Evolutionary conservation across 1,139 yeast genomes (phyloP), one percentile per base, ranked within the genome.

Genomic region (Candida freyschussii): DNA sequence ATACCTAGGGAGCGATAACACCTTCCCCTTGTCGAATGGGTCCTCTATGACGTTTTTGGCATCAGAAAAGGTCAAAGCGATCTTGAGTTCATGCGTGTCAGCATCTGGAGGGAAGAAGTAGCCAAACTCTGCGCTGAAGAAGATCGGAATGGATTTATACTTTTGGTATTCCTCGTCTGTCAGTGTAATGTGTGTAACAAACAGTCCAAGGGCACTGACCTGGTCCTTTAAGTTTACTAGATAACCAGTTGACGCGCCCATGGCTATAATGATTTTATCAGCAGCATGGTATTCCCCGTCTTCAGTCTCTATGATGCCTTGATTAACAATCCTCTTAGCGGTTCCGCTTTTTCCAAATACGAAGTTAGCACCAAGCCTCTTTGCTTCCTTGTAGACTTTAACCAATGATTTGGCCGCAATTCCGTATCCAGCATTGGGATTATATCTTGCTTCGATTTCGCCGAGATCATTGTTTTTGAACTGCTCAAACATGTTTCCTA

Each of bases 101-200:
- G 56, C 55, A 41, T 69, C 75, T 7, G 71, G 69, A 5, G 69
- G 69, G 47, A 68, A 67, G 44, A 67, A 67, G 45, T 69, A 71
- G 0, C 77, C 77, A 41, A 58, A 48, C 34, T 65, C 68, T 7
- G 72, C 60, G 30, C 67, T 60, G 40, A 67, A 56, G 21, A 67
- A 55, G 5, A 69, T 67, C 2, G 75, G 75, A 29, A 61, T 55
- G 17, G 50, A 49, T 38, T 52, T 56, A 15, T 57, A 53, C 12
- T 41, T 45, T 7, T 34, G 36, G 17, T 59, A 65, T 34, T 67
- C 71, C 24, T 55, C 57, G 7, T 50, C 50, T 0, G 57, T 47
- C 14, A 67, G 40, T 34, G 57, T 48, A 15, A 66, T 55, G 42
- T 67, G 72, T 0, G 68, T 68, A 13, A 67, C 56, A 31, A 67